phyloP scores from a whole-genome alignment of 305 asterid genomes.

The Fraxinus platypoda region DNA sequence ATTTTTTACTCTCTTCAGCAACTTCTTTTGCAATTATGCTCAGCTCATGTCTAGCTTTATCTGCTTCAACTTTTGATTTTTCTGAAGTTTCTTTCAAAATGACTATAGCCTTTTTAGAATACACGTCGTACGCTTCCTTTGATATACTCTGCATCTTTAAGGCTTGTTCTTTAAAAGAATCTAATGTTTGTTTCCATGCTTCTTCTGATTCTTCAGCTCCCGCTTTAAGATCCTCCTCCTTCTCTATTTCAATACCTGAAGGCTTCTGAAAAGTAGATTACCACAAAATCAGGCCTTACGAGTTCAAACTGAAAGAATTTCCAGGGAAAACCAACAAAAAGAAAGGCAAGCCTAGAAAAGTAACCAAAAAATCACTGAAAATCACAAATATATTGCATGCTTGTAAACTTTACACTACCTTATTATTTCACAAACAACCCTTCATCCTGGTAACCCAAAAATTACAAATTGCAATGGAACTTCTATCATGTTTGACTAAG shows the following conservation, averaged over 20 bases:
- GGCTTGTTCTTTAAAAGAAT: slow-evolving; percentile 75
- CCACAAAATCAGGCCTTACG: neutral
- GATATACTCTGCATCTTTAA: slow-evolving; percentile 69
- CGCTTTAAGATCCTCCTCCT: slow-evolving; percentile 40
- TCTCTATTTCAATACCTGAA: slow-evolving; percentile 54
- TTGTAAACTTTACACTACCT: neutral
- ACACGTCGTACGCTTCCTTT: slow-evolving; percentile 75
- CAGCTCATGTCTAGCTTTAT: slow-evolving; percentile 77
- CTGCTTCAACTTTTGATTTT: slow-evolving; percentile 73
- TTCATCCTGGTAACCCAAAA: neutral
- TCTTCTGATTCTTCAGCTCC: slow-evolving; percentile 57
- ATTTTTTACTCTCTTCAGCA: slow-evolving; percentile 64
- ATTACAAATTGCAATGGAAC: neutral
- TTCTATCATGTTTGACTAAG: neutral
- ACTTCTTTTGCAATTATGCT: slow-evolving; percentile 64
- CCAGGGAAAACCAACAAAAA: neutral
- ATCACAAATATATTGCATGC: neutral
- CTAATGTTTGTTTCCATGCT: slow-evolving; percentile 78
- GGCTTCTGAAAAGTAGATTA: slow-evolving; percentile 45
- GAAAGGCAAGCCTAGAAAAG: neutral
- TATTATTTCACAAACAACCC: neutral
- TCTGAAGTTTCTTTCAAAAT: slow-evolving; percentile 72
- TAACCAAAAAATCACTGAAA: neutral
- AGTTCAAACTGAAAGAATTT: neutral
- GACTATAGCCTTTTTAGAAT: slow-evolving; percentile 69